These are phyloP conservation scores for Erodium trifolium DNA, from an alignment of 441 rosid species.

Conservation along the genomic window DNA sequence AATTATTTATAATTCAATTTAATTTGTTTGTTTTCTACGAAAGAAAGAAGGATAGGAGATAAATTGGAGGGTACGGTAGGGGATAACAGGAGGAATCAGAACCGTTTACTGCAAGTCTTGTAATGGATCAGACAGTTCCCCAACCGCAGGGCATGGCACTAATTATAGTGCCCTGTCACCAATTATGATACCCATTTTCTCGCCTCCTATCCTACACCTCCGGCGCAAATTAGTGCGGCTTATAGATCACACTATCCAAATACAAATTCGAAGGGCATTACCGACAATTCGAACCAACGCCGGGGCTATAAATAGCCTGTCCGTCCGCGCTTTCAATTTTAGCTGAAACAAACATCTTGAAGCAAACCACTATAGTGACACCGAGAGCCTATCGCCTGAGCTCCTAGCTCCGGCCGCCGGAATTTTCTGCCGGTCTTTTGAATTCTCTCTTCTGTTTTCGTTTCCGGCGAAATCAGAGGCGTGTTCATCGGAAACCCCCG, in stretches of 20 bases:
- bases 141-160: not conserved
- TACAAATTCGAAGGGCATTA: not conserved
- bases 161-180: not conserved
- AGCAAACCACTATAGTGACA: not conserved
- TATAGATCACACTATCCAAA: not conserved
- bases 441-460: not conserved
- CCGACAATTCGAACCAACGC: not conserved
- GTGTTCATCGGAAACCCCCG: not conserved
- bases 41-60: too few relatives aligned
- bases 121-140: not conserved
- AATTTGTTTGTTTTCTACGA: too few relatives aligned
- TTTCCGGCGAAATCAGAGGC: not conserved
- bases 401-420: conserved; percentile 2
- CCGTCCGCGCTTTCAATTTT: not conserved
- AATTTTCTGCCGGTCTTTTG: not conserved
- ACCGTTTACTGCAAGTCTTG: not conserved
- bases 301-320: not conserved
- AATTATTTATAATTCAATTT: too few relatives aligned
- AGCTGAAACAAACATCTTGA: not conserved
- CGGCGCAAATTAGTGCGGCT: not conserved
- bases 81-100: not conserved
- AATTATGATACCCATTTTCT: not conserved
- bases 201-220: not conserved
- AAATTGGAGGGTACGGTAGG: not conserved
- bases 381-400: not conserved